phyloP scores from a whole-genome alignment of 2,329 filamentous ascomycete species.

The Diaporthe velutina region DNA sequence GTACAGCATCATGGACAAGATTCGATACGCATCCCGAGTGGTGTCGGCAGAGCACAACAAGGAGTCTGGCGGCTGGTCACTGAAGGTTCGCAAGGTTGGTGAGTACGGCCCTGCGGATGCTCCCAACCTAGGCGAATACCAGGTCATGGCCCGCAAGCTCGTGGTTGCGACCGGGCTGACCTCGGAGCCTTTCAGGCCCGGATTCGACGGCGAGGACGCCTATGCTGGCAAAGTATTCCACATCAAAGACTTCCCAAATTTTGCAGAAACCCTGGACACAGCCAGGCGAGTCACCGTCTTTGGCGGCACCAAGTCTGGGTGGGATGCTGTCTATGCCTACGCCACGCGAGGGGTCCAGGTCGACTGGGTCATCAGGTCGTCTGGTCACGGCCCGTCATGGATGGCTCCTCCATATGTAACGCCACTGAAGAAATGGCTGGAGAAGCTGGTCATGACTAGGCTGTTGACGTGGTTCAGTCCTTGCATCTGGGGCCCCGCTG shows the following conservation, averaged over 20 bases:
- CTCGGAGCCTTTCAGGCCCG: neutral
- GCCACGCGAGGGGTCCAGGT: neutral
- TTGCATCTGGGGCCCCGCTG: neutral
- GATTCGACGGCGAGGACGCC: neutral
- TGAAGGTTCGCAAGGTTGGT: neutral
- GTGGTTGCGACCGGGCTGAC: neutral
- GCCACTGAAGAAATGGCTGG: neutral
- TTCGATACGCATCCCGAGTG: neutral
- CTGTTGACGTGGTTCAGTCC: neutral
- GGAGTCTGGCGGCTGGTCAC: neutral
- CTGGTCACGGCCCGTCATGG: neutral
- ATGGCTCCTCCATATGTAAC: neutral
- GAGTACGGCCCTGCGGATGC: neutral
- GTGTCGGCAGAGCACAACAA: neutral
- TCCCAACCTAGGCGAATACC: neutral
- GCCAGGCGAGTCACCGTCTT: neutral
- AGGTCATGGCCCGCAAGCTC: neutral
- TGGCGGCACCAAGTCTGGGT: neutral
- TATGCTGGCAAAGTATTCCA: neutral
- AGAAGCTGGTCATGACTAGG: neutral
- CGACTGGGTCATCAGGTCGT: neutral
- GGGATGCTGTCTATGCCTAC: neutral
- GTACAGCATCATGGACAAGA: neutral
- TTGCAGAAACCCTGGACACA: neutral
- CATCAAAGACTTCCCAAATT: neutral